Evolutionary conservation across 1,284 basidiomycete genomes (phyloP), one percentile per base, ranked within the genome.

Genomic region (Inonotus hispidus): DNA sequence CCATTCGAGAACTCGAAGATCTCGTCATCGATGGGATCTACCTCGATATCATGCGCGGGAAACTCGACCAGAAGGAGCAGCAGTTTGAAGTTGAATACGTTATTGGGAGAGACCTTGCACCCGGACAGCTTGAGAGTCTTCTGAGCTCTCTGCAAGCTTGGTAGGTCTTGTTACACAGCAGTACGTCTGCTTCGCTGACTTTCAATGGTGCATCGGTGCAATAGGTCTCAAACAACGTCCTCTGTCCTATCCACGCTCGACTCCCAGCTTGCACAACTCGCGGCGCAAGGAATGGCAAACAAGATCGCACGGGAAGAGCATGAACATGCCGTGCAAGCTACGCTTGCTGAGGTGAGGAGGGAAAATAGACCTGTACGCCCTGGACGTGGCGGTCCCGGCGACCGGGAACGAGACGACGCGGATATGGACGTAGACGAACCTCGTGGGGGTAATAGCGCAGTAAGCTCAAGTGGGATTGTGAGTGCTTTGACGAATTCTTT

Each of bases 21-120:
- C 82, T 97, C 65, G 90, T 98, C 71, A 98, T 99, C 71, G 95
- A 98, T 68, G 87, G 89, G 8, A 93, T 98, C 71, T 98, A 98
- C 72, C 84, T 92, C 41, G 90, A 92, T 67, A 78, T 98, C 53
- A 80, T 98, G 43, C 83, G 85, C 49, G 95, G 93, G 11, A 94
- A 92, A 68, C 85, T 99, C 54, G 92, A 98, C 72, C 95, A 98
- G 75, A 91, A 92, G 69, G 82, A 89, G 66, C 82, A 85, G 63
- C 85, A 92, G 64, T 80, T 98, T 62, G 90, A 96, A 71, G 85
- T 98, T 32, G 92, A 96, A 71, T 93, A 91, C 69, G 92, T 90
- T 0, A 87, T 94, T 75, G 95, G 95, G 0, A 77, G 96, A 52
- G 95, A 98, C 73, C 76, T 98, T 16, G 81, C 84, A 60, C 83